Evolutionary conservation across 805 yeast species (phyloP), one percentile per base, ranked within the genome.

Genomic region (Saturnispora dispora): DNA sequence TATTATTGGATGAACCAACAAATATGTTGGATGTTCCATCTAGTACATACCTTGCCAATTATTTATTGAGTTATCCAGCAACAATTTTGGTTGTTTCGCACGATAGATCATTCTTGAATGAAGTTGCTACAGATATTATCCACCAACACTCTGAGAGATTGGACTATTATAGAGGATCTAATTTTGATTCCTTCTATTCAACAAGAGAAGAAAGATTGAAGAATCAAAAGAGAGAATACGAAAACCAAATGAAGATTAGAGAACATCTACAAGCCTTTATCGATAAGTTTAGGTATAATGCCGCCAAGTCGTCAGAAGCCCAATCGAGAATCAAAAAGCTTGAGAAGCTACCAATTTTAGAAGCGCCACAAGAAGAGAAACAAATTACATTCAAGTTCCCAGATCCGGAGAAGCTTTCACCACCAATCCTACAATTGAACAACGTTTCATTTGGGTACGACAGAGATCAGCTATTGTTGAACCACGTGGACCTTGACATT

Each of bases 11-110:
- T 79, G 99, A 93, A 77, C 99, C 99, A 63, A 90, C 98, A 55
- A 93, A 93, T 83, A 93, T 90, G 96, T 86, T 93, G 95, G 99
- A 93, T 80, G 96, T 93, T 68, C 99, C 99, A 28, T 90, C 98
- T 50, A 88, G 93, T 66, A 91, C 97, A 1, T 93, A 82, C 67
- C 76, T 93, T 64, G 91, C 98, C 10, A 81, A 86, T 59, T 93
- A 93, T 65, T 72, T 93, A 59, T 96, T 88, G 64, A 76, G 87
- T 7, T 93, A 93, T 66, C 90, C 95, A 50, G 79, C 96, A 1
- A 93, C 99, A 0, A 93, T 93, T 2, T 73, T 93, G 57, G 95
- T 91, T 42, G 99, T 93, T 44, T 93, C 99, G 52, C 99, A 93
- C 75, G 99, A 93, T 69, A 83, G 99, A 64, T 88, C 96, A 42